Evolutionary conservation across 1,284 basidiomycete genomes (phyloP).

Genomic region (Clitocybe nebularis): DNA sequence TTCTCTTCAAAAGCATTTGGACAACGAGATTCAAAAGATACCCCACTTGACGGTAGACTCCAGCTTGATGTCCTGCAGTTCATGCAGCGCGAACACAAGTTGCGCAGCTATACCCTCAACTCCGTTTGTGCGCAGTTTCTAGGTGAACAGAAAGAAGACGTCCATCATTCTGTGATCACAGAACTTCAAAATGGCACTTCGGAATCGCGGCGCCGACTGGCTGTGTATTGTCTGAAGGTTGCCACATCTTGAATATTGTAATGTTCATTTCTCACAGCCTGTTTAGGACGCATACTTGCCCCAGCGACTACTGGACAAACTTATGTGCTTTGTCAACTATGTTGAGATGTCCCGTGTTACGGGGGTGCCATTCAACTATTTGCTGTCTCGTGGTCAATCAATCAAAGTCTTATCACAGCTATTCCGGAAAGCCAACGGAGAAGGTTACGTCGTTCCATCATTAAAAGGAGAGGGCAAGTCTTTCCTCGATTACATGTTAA

Average conservation of each 20-base stretch:
- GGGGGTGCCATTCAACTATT: slow-evolving; percentile 95
- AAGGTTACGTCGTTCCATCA: slow-evolving; percentile 83
- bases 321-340: slow-evolving; percentile 98
- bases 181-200: slow-evolving; percentile 93
- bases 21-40: slow-evolving; percentile 92
- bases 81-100: slow-evolving; percentile 95
- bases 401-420: slow-evolving; percentile 96
- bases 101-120: slow-evolving; percentile 93
- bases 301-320: slow-evolving; percentile 88
- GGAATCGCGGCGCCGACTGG: slow-evolving; percentile 84
- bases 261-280: slow-evolving; percentile 6
- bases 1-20: slow-evolving; percentile 97
- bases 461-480: slow-evolving; percentile 74
- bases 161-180: slow-evolving; percentile 95
- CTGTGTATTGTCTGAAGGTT: slow-evolving; percentile 95
- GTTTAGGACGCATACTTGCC: slow-evolving; percentile 91
- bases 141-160: slow-evolving; percentile 96
- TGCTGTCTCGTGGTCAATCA: slow-evolving; percentile 88
- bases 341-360: slow-evolving; percentile 96
- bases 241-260: not conserved
- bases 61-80: slow-evolving; percentile 93
- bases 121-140: slow-evolving; percentile 94
- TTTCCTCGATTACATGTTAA: not conserved
- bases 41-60: slow-evolving; percentile 82
- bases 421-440: slow-evolving; percentile 83